These are phyloP conservation scores for Glaciozyma antarctica DNA, from an alignment of 768 basidiomycete genomes.

Conservation along the genomic window DNA sequence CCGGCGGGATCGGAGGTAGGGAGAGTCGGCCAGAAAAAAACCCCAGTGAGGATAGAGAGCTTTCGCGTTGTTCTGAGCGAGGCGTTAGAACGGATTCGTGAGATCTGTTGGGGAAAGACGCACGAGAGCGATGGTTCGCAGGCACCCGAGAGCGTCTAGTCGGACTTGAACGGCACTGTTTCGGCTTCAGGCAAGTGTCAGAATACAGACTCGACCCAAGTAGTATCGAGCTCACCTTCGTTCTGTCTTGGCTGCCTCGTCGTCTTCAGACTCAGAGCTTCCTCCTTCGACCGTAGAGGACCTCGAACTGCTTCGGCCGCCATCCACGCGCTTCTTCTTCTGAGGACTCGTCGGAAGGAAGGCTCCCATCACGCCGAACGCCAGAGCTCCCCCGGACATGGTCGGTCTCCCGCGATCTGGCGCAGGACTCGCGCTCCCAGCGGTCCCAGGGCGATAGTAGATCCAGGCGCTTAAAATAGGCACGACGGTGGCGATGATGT, in stretches of 20 bases:
- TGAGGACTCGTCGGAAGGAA: not conserved
- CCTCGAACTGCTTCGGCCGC: not conserved
- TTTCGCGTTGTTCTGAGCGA: not conserved
- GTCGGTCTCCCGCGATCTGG: not conserved
- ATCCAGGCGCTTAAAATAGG: slow-evolving; percentile 2
- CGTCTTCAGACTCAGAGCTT: slow-evolving; percentile 15
- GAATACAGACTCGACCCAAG: too few species aligned
- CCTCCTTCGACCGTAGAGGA: not conserved
- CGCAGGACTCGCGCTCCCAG: not conserved
- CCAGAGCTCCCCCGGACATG: not conserved
- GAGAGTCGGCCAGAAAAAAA: slow-evolving; percentile 25
- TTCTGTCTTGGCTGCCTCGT: slow-evolving; percentile 1
- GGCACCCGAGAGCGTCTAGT: slow-evolving; percentile 16
- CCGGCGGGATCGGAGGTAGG: slow-evolving; percentile 6
- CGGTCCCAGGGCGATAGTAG: not conserved
- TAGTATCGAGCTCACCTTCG: not conserved
- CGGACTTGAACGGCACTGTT: slow-evolving; percentile 6
- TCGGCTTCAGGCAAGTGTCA: not conserved
- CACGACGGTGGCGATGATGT: not conserved
- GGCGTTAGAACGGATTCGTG: too few species aligned
- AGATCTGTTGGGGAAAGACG: not conserved
- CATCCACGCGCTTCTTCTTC: not conserved
- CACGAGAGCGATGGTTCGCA: slow-evolving; percentile 5
- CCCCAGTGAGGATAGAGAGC: slow-evolving; percentile 18
- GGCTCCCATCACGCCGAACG: slow-evolving; percentile 23